Conservation (phyloP, 1,284 basidiomycete genomes). For the Ceratobasidium sp. region DNA sequence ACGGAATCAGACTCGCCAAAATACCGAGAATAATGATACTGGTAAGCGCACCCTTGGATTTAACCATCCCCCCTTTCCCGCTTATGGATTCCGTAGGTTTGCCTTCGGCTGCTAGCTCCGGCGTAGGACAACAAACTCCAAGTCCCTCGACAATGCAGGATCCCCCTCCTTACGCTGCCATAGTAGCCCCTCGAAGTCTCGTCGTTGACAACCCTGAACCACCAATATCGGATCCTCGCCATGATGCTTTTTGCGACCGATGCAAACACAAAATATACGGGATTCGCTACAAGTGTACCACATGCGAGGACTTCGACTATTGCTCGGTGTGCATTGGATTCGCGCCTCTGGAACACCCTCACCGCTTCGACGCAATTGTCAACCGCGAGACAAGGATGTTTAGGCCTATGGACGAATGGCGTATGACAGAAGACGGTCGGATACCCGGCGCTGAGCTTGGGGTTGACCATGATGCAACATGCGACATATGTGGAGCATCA, state of each 20-base stretch:
- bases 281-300: conserved; percentile 32
- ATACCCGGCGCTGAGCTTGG: not conserved
- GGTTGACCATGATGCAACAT: not conserved
- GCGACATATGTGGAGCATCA: conserved; percentile 16
- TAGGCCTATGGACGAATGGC: conserved; percentile 25
- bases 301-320: conserved; percentile 33
- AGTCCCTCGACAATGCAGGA: not conserved
- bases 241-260: conserved; percentile 29
- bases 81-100: not conserved
- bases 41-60: not conserved
- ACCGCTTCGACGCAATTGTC: conserved; percentile 23
- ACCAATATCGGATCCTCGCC: not conserved
- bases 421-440: not conserved
- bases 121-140: not conserved
- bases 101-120: not conserved
- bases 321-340: conserved; percentile 32
- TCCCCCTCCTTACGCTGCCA: conserved; percentile 20
- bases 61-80: not conserved
- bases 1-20: conserved; percentile 13
- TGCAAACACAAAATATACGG: conserved; percentile 25
- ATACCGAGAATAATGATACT: not conserved
- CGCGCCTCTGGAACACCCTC: conserved; percentile 27
- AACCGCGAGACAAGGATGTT: conserved; percentile 5
- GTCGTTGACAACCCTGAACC: conserved; percentile 15
- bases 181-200: not conserved